Base-by-base conservation (phyloP, 371 early-diverging fungal genomes). In the Mucor indicus region DNA sequence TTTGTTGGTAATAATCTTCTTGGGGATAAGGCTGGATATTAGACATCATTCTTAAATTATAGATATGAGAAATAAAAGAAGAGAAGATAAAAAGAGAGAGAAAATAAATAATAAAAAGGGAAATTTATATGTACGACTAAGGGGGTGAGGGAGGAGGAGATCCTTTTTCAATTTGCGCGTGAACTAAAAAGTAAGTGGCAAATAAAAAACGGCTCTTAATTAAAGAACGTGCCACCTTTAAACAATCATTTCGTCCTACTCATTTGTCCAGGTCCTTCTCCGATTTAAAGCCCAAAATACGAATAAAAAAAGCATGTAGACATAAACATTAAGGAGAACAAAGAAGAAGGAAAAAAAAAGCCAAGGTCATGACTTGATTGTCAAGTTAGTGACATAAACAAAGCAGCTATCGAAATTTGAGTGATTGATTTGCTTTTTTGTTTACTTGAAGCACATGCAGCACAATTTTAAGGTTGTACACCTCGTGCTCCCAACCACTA, bases 1-100 rank as follows among this genome's bases (percentile, higher is more conserved):
- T 40, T 37, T 53, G 43, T 33, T 53, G 50, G 19, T 42, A 39
- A 27, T 32, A 44, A 41, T 37, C 21, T 15, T 52, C 24, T 22
- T 50, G 55, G 39, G 59, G 60, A 46, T 56, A 58, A 23, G 62
- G 67, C 38, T 61, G 54, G 25, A 66, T 62, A 13, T 44, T 55
- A 20, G 63, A 55, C 55, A 57, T 50, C 53, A 44, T 37, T 48
- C 61, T 47, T 27, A 52, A 48, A 24, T 48, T 51, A 27, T 15
- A 27, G 17, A 27, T 40, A 7, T 21, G 21, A 27, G 19, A 19
- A 50, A 39, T 4, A 41, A 44, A 16, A 40, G 25, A 20, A 43
- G 38, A 44, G 44, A 44, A 44, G 31, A 41, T 44, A 30, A n/a
- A 38, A 37, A 45, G 30, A 40, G 23, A 50, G 25, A 38, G 24